Evolutionary conservation across 2,329 filamentous ascomycete genomes (phyloP).

Genomic region (Pseudohalonectria lignicola): DNA sequence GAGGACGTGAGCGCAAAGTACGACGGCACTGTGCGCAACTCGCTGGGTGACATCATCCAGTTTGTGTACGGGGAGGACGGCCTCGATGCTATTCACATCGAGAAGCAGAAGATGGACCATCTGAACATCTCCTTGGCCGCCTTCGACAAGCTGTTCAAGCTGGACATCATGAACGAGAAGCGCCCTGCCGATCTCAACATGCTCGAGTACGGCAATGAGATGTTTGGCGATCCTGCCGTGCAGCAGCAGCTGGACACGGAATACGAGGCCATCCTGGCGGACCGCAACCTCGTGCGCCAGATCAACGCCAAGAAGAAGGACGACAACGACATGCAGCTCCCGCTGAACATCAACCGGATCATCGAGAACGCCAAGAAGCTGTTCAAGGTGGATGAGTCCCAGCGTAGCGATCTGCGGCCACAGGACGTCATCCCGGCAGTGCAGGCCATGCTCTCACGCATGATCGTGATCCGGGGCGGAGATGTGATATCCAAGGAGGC

Average conservation of each 20-base stretch:
- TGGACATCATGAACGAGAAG: conserved; percentile 70
- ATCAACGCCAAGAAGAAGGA: conserved; percentile 60
- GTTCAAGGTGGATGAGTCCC: conserved; percentile 78
- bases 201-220: conserved; percentile 77
- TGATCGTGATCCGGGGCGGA: conserved; percentile 76
- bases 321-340: conserved; percentile 80
- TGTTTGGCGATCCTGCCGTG: conserved; percentile 76
- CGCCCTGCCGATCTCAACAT: conserved; percentile 53
- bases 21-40: conserved; percentile 94
- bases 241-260: conserved; percentile 83
- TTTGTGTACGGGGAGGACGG: conserved; percentile 98
- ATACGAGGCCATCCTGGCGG: conserved; percentile 66
- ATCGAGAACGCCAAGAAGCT: conserved; percentile 83
- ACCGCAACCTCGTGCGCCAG: conserved; percentile 63
- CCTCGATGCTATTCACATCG: conserved; percentile 84
- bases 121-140: conserved; percentile 68
- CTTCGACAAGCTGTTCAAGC: conserved; percentile 71
- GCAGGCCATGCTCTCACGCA: conserved; percentile 59
- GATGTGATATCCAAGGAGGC: conserved; percentile 79
- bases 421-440: conserved; percentile 77
- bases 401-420: conserved; percentile 82
- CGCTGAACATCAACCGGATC: conserved; percentile 83
- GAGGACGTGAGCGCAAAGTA: conserved; percentile 98
- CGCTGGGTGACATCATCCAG: conserved; percentile 89
- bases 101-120: conserved; percentile 82